Base-by-base conservation (phyloP, 2,329 filamentous ascomycete genomes). In the Elsinoe ampelina region DNA sequence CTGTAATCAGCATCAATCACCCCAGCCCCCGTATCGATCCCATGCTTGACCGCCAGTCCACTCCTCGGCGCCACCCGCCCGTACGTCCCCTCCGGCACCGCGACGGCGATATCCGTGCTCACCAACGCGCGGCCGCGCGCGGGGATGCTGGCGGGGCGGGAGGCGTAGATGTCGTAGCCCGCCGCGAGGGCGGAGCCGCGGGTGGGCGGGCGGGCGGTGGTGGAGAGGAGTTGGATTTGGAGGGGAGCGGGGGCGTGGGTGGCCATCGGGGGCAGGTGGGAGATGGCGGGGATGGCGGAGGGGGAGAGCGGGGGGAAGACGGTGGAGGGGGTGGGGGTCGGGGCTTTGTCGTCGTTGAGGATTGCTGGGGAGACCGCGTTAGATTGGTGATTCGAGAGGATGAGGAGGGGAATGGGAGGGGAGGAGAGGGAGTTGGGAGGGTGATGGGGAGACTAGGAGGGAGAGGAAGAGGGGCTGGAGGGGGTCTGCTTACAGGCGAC, bases 1-100 rank as follows among this genome's bases (percentile, higher is more conserved):
- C 93, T 82, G 77, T 98, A 98, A 73, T 98, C 93, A 34, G 92
- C 91, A 72, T 98, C 93, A 65, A 98, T 97, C 62, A 98, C 93
- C 56, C 93, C 93, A 0, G 93, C 93, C 61, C 95, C 90, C 0
- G 88, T 93, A 71, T 96, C 90, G 70, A 98, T 97, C 74, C 91
- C 93, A 75, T 97, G 84, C 77, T 98, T 98, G 59, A 84, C 79
- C 2, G 92, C 92, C 35, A 95, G 84, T 48, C 90, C 90, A n/a
- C 88, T 93, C 62, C 91, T 87, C 8, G 91, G 91, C 2, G 91
- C 91, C 57, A 95, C 83, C 58, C 91, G 86, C 63, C 92, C 92
- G 70, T 97, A 97, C 11, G 91, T 96, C 54, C 89, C 90, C 4
- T 82, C 86, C 0, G 93, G 93, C 50, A 96, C 87, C 22, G 90